Evolutionary conservation across 805 yeast species (phyloP).

Genomic region (Limtongia smithiae): DNA sequence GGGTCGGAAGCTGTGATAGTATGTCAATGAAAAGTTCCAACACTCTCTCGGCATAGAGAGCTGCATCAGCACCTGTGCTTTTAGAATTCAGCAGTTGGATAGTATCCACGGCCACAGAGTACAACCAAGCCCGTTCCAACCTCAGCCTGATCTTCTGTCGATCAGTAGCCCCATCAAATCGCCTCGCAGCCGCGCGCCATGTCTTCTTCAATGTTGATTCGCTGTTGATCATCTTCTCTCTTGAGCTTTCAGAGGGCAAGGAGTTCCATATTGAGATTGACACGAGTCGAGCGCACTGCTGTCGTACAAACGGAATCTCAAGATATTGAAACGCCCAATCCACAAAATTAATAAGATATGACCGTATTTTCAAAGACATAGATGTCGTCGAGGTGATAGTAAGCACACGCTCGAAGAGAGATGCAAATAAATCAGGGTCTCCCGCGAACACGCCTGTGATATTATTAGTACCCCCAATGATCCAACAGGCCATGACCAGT

Average conservation of each 20-base stretch:
- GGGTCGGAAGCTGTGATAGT: constrained; percentile 44
- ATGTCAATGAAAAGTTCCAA: constrained; percentile 35
- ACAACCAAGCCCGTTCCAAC: constrained; percentile 36
- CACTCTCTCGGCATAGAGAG: constrained; percentile 15
- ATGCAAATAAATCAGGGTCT: constrained; percentile 34
- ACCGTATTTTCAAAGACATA: constrained; percentile 8
- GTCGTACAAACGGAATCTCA: constrained; percentile 29
- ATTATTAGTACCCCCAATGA: too few relatives aligned
- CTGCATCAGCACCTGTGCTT: not conserved
- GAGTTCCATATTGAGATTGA: constrained; percentile 39
- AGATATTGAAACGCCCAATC: constrained; percentile 31
- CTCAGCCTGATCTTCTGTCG: constrained; percentile 25
- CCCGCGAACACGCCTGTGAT: constrained; percentile 16
- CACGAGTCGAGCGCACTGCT: constrained; percentile 36
- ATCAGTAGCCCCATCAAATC: constrained; percentile 27
- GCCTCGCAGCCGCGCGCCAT: constrained; percentile 31
- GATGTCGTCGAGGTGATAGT: constrained; percentile 20
- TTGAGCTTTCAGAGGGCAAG: constrained; percentile 25
- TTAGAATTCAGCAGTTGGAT: constrained; percentile 14
- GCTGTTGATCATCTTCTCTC: constrained; percentile 28
- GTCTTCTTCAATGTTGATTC: constrained; percentile 28
- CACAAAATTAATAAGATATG: constrained; percentile 33
- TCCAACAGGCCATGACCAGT: too few relatives aligned
- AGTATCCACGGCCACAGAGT: constrained; percentile 26
- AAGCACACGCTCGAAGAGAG: constrained; percentile 37